Evolutionary conservation across 768 basidiomycete genomes (phyloP).

Genomic region (Royoungia palumana): DNA sequence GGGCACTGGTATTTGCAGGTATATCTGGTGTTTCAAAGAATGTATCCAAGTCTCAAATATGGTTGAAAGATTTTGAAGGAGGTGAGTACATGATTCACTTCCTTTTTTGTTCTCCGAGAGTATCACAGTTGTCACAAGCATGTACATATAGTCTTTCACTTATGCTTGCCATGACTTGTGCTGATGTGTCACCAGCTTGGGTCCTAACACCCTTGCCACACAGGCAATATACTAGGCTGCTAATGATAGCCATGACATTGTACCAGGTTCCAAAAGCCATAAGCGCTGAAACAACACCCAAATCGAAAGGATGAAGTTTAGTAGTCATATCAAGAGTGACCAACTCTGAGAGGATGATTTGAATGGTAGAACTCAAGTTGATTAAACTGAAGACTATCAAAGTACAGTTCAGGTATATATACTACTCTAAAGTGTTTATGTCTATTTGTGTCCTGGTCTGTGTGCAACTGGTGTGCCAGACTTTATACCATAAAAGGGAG

Average conservation of each 20-base stretch:
- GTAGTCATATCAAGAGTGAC: too few relatives aligned
- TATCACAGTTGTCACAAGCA: slow-evolving; percentile 18
- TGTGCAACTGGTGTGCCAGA: too few relatives aligned
- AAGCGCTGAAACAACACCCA: too few relatives aligned
- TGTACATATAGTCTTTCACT: slow-evolving; percentile 18
- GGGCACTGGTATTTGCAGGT: slow-evolving; percentile 16
- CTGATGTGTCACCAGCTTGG: slow-evolving; percentile 15
- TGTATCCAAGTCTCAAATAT: slow-evolving; percentile 27
- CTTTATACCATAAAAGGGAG: too few relatives aligned
- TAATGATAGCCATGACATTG: slow-evolving; percentile 22
- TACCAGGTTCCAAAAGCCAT: slow-evolving; percentile 22
- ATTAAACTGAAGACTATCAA: too few relatives aligned
- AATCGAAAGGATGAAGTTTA: too few relatives aligned
- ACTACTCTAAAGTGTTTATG: too few relatives aligned
- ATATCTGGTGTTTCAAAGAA: slow-evolving; percentile 19
- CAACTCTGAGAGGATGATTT: too few relatives aligned
- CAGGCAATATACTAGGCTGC: slow-evolving; percentile 27
- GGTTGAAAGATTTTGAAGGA: slow-evolving; percentile 29
- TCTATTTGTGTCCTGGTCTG: too few relatives aligned
- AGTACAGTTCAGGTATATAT: too few relatives aligned
- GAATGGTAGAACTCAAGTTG: too few relatives aligned
- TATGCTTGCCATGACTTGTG: not conserved
- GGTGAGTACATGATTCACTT: slow-evolving; percentile 8
- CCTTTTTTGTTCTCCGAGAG: slow-evolving; percentile 1
- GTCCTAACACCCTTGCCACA: slow-evolving; percentile 22